These are phyloP conservation scores for Dactylonectria estremocensis DNA, from an alignment of 2,329 filamentous ascomycete genomes.

Conservation along the genomic window DNA sequence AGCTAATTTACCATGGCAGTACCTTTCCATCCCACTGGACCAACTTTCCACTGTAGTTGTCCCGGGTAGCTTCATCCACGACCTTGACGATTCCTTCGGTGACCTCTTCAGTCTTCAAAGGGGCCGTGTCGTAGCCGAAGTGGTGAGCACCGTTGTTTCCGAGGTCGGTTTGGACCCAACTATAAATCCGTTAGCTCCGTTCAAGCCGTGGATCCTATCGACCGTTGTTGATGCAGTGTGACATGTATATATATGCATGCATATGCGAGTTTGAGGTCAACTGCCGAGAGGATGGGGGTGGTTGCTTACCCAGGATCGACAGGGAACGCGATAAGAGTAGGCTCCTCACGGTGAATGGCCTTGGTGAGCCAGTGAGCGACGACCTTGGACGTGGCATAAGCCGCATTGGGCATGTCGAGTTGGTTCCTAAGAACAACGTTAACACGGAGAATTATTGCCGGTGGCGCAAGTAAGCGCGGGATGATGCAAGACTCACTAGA, in stretches of 20 bases:
- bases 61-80: neutral
- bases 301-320: slow-evolving; percentile 4
- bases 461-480: neutral
- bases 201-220: too few relatives aligned
- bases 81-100: neutral
- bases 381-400: slow-evolving; percentile 4
- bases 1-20: neutral
- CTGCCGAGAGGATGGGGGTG: neutral
- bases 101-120: slow-evolving; percentile 3
- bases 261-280: too few relatives aligned
- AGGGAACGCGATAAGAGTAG: slow-evolving; percentile 8
- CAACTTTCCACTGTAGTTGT: slow-evolving; percentile 9
- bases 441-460: neutral
- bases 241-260: too few relatives aligned
- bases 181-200: neutral
- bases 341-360: slow-evolving; percentile 4
- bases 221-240: too few relatives aligned
- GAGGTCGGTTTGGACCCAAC: slow-evolving; percentile 6
- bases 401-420: slow-evolving; percentile 8
- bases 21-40: slow-evolving; percentile 10
- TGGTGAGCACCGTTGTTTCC: slow-evolving; percentile 6
- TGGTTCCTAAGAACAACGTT: slow-evolving; percentile 5
- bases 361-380: slow-evolving; percentile 9
- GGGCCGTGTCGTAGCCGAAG: slow-evolving; percentile 5
- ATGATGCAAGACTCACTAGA: too few relatives aligned